Base-by-base conservation (phyloP, 2,329 filamentous ascomycete genomes). In the Hypoxylon sp. region DNA sequence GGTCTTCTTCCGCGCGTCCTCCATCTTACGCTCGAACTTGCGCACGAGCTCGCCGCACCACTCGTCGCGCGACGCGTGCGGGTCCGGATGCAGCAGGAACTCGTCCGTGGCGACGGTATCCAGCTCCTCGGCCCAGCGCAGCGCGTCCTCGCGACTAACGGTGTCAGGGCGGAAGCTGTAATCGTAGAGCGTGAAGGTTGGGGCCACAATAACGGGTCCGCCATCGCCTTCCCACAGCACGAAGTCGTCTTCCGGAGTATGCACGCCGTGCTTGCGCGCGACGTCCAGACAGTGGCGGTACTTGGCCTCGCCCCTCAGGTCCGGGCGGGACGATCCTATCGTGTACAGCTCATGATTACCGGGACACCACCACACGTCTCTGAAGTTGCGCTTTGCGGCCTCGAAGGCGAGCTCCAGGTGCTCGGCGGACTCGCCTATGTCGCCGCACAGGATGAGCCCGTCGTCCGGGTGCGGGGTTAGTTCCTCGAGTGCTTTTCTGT, bases 321-420 rank as follows among this genome's bases (percentile, higher is more conserved):
- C 67, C 37, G 71, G 61, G 2, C 46, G 68, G 21, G 67, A 56
- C 51, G 71, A 64, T 23, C 80, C 78, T 56, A 86, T 72, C 1
- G 83, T 85, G 74, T 87, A 88, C 8, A 88, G 80, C 76, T 87
- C 85, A 69, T 88, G 85, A 71, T 87, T 87, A 4, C 85, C 85
- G 0, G 85, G 85, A 6, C 82, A 82, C 86, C 86, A 88, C 70
- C 81, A 87, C 25, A 87, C 84, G 19, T 72, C 65, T 5, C 65
- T 67, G 67, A 80, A 80, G 45, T 71, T 71, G 41, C 64, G 66
- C 19, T 69, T 77, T 7, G 75, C 76, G 11, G 66, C 67, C 0
- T 54, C 52, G 67, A 79, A 80, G n/a, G 77, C 78, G 4, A 75
- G 67, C 52, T 74, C 72, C 14, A 80, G 73, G 50, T 80, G 78